Conservation (phyloP, 2,329 filamentous ascomycete species). For the Beauveria brongniartii region DNA sequence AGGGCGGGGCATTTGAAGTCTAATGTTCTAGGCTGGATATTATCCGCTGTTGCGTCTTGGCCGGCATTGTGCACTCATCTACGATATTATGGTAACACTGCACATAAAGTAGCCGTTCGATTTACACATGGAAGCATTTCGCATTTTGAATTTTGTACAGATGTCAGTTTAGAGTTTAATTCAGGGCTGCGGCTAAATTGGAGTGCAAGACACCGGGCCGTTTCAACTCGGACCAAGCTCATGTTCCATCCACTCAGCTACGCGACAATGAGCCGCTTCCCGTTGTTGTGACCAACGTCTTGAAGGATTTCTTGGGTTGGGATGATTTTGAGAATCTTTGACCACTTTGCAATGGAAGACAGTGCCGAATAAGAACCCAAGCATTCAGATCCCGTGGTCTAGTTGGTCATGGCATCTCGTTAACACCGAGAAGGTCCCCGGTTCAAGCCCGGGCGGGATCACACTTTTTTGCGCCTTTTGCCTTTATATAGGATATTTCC, state of each 20-base stretch:
- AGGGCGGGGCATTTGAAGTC: neutral
- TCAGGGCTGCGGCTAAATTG: too few relatives aligned
- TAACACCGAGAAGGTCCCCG: conserved; percentile 13
- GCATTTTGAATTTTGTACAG: neutral
- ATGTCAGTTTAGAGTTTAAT: too few relatives aligned
- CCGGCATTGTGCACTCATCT: neutral
- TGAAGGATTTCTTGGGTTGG: too few relatives aligned
- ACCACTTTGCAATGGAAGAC: too few relatives aligned
- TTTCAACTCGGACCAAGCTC: too few relatives aligned
- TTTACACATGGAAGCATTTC: neutral
- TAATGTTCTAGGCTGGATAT: neutral
- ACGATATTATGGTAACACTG: neutral
- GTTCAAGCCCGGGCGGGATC: conserved; percentile 13
- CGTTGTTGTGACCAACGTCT: too few relatives aligned
- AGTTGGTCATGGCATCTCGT: conserved; percentile 12
- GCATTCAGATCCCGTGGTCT: conserved; percentile 10
- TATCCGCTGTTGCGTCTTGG: neutral
- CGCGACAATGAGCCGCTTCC: too few relatives aligned
- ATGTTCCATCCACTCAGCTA: too few relatives aligned
- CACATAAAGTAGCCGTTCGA: neutral
- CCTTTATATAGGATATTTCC: too few relatives aligned
- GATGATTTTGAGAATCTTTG: too few relatives aligned
- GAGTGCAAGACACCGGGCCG: too few relatives aligned
- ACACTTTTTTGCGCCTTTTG: conserved; percentile 2
- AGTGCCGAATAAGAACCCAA: conserved; percentile 3